phyloP scores from a whole-genome alignment of 2,329 filamentous ascomycete genomes.

The Cercospora brassicicola region DNA sequence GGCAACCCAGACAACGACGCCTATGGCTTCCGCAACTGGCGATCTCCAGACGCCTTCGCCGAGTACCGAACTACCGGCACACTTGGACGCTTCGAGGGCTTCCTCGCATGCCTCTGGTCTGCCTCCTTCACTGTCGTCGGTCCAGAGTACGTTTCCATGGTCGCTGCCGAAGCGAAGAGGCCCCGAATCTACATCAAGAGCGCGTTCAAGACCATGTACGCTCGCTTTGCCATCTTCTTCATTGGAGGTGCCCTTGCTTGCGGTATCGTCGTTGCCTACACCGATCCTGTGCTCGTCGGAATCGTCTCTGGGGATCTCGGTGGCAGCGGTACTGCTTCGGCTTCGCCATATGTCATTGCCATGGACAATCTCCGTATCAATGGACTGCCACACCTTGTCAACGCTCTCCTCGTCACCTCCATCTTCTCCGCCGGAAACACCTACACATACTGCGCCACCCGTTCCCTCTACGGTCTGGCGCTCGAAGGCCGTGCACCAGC shows the following conservation, averaged over 20 bases:
- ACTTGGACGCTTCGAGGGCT: conserved; percentile 41
- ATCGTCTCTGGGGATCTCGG: conserved; percentile 27
- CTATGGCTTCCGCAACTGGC: conserved; percentile 47
- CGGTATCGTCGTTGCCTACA: conserved; percentile 45
- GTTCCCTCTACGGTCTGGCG: conserved; percentile 54
- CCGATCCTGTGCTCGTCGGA: conserved; percentile 36
- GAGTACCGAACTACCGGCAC: conserved; percentile 33
- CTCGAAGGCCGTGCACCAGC: conserved; percentile 55
- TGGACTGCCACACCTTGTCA: conserved; percentile 44
- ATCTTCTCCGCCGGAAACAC: conserved; percentile 58
- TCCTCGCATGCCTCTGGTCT: conserved; percentile 39
- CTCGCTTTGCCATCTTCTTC: conserved; percentile 52
- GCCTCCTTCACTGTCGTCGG: conserved; percentile 43
- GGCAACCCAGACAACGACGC: conserved; percentile 39
- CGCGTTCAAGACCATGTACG: conserved; percentile 54
- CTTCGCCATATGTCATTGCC: conserved; percentile 44
- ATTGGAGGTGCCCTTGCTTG: conserved; percentile 49
- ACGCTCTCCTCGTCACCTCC: conserved; percentile 47
- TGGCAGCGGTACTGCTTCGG: conserved; percentile 35
- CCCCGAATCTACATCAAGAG: conserved; percentile 50
- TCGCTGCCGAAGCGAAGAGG: conserved; percentile 50
- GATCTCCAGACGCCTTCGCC: conserved; percentile 40
- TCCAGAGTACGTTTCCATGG: conserved; percentile 53
- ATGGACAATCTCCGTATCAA: conserved; percentile 45
- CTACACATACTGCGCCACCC: conserved; percentile 55